Evolutionary conservation across 176 grass and related monocot genomes (phyloP).

Genomic region (Aechmea fasciata): DNA sequence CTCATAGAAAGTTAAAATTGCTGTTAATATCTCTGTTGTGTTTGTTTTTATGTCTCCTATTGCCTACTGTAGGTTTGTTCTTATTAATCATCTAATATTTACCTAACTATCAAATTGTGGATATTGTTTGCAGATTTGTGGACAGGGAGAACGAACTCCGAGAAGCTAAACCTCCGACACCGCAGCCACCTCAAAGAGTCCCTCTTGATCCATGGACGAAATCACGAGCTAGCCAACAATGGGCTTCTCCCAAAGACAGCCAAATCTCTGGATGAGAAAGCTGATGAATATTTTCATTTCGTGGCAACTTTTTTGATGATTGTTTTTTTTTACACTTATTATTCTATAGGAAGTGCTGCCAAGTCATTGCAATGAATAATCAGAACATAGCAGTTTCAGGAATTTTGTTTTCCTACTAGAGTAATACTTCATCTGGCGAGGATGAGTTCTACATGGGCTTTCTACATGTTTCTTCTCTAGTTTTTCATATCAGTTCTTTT

Average conservation of each 20-base stretch:
- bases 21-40: background rate
- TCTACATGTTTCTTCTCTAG: background rate
- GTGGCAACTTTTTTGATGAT: background rate
- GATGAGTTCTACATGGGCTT: background rate
- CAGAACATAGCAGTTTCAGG: background rate
- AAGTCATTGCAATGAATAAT: conserved; percentile 26
- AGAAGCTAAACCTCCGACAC: conserved; percentile 63
- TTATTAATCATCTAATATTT: background rate
- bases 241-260: conserved; percentile 59
- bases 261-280: conserved; percentile 37
- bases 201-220: conserved; percentile 83
- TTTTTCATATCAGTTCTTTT: too few species aligned
- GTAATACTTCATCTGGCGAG: background rate
- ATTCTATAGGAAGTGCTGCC: conserved; percentile 7
- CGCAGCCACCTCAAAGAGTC: conserved; percentile 38
- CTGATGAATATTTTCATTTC: conserved; percentile 21
- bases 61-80: too few species aligned
- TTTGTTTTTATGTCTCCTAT: too few species aligned
- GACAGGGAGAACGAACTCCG: conserved; percentile 88
- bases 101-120: background rate
- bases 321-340: conserved; percentile 4
- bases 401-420: background rate
- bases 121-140: conserved; percentile 45
- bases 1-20: background rate
- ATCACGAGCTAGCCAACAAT: conserved; percentile 53